phyloP scores from a whole-genome alignment of 1,284 basidiomycete genomes.

The Inonotus hispidus region DNA sequence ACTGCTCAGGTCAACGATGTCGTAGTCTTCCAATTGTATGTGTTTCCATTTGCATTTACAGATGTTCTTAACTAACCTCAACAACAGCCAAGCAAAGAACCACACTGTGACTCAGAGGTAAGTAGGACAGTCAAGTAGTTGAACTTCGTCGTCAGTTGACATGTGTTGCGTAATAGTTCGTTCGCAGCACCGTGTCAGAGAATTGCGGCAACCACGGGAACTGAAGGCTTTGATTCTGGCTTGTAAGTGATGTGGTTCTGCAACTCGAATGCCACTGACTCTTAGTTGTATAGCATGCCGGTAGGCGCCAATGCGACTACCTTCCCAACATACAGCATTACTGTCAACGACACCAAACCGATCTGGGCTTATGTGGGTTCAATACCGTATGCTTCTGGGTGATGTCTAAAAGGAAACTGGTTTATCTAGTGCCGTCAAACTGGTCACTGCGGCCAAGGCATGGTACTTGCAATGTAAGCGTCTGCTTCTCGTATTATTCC shows the following conservation, averaged over 20 bases:
- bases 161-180: conserved; percentile 22
- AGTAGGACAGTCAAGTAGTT: neutral
- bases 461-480: conserved; percentile 36
- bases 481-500: neutral
- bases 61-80: neutral
- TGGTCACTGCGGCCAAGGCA: conserved; percentile 37
- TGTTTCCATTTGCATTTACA: conserved; percentile 9
- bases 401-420: neutral
- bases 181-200: conserved; percentile 54
- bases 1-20: conserved; percentile 44
- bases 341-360: conserved; percentile 50
- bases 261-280: neutral
- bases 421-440: conserved; percentile 33
- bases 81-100: conserved; percentile 49
- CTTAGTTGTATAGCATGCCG: conserved; percentile 37
- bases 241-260: conserved; percentile 37
- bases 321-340: conserved; percentile 51
- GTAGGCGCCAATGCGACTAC: conserved; percentile 37
- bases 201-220: conserved; percentile 32
- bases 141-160: neutral
- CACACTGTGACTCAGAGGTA: conserved; percentile 62
- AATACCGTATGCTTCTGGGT: neutral
- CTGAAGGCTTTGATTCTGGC: conserved; percentile 51
- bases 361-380: conserved; percentile 19
- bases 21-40: conserved; percentile 54